Conservation (phyloP, 345 rosid genomes). For the Punica granatum region DNA sequence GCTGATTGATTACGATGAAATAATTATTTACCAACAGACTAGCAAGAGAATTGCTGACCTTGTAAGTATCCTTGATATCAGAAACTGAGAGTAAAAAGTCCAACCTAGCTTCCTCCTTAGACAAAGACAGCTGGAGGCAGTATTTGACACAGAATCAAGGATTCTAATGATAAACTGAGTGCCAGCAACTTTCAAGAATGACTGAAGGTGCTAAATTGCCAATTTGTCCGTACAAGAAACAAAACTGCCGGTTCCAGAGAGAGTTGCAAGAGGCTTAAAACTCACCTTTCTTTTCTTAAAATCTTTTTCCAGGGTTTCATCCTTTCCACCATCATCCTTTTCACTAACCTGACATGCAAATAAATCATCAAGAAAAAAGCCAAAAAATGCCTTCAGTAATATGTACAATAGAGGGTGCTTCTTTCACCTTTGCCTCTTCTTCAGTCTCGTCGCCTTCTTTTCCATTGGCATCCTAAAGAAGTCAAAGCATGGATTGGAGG, state of each 20-base stretch:
- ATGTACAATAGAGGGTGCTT: not conserved
- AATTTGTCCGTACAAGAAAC: not conserved
- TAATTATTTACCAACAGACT: not conserved
- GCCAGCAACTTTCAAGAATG: not conserved
- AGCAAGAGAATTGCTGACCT: constrained; percentile 30
- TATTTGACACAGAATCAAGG: constrained; percentile 7
- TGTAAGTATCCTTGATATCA: constrained; percentile 59
- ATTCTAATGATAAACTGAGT: not conserved
- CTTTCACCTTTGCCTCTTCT: not conserved
- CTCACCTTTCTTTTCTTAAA: constrained; percentile 44
- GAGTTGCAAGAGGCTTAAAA: not conserved
- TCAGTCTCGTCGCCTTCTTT: not conserved
- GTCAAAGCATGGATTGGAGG: not conserved
- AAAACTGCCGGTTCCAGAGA: not conserved
- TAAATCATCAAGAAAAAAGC: not conserved
- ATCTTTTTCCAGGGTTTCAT: constrained; percentile 20
- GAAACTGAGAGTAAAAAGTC: constrained; percentile 44
- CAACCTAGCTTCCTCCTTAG: constrained; percentile 28
- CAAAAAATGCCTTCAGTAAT: not conserved
- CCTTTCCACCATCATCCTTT: constrained; percentile 24
- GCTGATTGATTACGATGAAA: constrained; percentile 3
- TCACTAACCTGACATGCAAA: constrained; percentile 18
- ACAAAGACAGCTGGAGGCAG: constrained; percentile 23
- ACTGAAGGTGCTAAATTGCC: not conserved
- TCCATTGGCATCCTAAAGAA: constrained; percentile 3